Base-by-base conservation (phyloP, 305 asterid species). In the Solanum hybrid region DNA sequence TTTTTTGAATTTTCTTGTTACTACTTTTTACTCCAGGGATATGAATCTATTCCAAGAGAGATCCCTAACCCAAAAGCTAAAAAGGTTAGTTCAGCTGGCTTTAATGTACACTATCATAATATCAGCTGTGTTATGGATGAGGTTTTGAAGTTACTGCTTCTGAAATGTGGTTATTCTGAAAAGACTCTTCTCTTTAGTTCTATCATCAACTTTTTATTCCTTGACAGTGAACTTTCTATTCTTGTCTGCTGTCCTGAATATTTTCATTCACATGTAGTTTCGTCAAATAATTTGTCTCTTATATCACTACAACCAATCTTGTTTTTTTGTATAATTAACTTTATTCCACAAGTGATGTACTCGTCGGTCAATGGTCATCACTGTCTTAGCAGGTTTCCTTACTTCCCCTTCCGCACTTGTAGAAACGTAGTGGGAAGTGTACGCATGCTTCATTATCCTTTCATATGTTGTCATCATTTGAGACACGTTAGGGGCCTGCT, bases 31-130 rank as follows among this genome's bases (percentile, higher is more conserved):
- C 82, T 91, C 90, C 95, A 96, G 99, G 99, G 98, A 88, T 95
- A 96, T 92, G 99, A 97, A 91, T 94, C 98, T 88, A 95, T 97
- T 92, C 98, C 99, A 10, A 94, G 95, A 90, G 99, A 97, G 93
- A 97, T 95, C 89, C 98, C 97, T 79, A 98, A 97, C 91, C 99
- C 99, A 87, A 97, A 95, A 90, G 98, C 97, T 51, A 95, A 92
- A 88, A 90, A 95, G 99, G 99, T 96, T 78, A 89, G 95, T 45
- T 45, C 87, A 29, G 72, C 72, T 29, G 72, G 87, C 40, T 45
- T 29, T 82, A 29, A 29, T 29, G 72, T 45, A 15, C 72, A 27
- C 38, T 9, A 35, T 45, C 72, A 27, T 45, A 42, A 45, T 45
- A 32, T 29, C 15, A 45, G 19, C 71, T 10, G 15, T 82, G 38